Evolutionary conservation across 2,329 filamentous ascomycete species (phyloP), one percentile per base, ranked within the genome.

Genomic region (Cordyceps farinosa): DNA sequence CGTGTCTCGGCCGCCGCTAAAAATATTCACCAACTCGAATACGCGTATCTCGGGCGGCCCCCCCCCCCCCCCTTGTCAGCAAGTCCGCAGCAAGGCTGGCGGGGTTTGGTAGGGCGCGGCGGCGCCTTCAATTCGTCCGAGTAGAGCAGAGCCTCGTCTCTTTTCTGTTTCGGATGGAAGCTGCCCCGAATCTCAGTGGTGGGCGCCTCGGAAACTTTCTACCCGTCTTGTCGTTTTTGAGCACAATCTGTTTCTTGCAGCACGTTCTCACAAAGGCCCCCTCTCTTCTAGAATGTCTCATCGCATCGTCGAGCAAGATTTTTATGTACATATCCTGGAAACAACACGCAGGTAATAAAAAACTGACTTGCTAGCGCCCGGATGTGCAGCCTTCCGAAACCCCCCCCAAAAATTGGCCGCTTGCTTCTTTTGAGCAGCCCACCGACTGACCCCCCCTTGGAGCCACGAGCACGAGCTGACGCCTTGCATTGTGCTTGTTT

Each of bases 201-300:
- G 22, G 22, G 22, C 22, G 22, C 22, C 22, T 22, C 22, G 22
- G 22, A 22, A 22, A 22, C 22, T 22, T 22, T 22, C 22, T 22
- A 22, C 22, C 22, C 22, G 22, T 22, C 22, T 22, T 22, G 22
- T 22, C 22, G 22, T 22, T 22, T 22, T 22, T 22, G 22, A 22
- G 22, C 22, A 22, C 22, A 22, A 22, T 22, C 22, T 22, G 22
- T 22, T 22, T 22, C 22, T 22, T 22, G 22, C 22, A 22, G 22
- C 22, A 22, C 22, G 22, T 22, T 22, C 22, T 22, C 17, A 17
- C 8, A 8, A n/a, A n/a, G 15, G 5, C 17, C 17, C 5, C 10
- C 29, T 32, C 29, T 32, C 40, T 58, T 51, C 57, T 22, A 34
- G 57, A 60, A 60, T 60, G 57, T 60, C 57, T 60, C 57, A 52